These are phyloP conservation scores for Lepidium didymum DNA, from an alignment of 345 rosid species.

Conservation along the genomic window DNA sequence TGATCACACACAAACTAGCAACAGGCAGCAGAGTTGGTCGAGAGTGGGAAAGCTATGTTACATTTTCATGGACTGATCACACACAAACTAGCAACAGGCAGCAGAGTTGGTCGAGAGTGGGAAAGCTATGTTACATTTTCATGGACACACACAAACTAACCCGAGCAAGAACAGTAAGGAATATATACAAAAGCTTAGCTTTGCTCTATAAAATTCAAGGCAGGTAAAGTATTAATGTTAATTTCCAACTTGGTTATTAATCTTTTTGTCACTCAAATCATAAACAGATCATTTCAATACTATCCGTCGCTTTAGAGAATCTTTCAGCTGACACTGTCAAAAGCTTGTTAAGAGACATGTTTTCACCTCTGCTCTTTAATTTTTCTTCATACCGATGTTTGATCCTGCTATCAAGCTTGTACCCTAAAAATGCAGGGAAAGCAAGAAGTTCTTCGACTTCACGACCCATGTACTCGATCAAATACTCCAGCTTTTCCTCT, in stretches of 20 bases:
- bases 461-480: constrained; percentile 67
- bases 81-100: not conserved
- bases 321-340: constrained; percentile 50
- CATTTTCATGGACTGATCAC: not conserved
- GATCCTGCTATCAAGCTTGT: constrained; percentile 74
- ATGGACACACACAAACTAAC: not conserved
- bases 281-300: constrained; percentile 24
- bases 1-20: too few species aligned
- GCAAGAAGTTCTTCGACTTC: constrained; percentile 62
- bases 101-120: not conserved
- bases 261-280: constrained; percentile 12
- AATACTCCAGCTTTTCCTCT: constrained; percentile 66
- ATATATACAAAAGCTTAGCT: constrained; percentile 4
- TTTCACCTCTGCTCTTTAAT: constrained; percentile 44
- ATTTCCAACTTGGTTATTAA: not conserved
- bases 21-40: not conserved
- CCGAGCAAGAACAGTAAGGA: not conserved
- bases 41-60: not conserved
- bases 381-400: constrained; percentile 62
- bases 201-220: not conserved
- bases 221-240: not conserved
- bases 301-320: constrained; percentile 31
- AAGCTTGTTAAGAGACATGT: constrained; percentile 67
- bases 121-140: not conserved
- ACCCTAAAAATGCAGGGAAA: constrained; percentile 80